These are phyloP conservation scores for Myxozyma neglecta DNA, from an alignment of 805 yeast species.

Conservation along the genomic window DNA sequence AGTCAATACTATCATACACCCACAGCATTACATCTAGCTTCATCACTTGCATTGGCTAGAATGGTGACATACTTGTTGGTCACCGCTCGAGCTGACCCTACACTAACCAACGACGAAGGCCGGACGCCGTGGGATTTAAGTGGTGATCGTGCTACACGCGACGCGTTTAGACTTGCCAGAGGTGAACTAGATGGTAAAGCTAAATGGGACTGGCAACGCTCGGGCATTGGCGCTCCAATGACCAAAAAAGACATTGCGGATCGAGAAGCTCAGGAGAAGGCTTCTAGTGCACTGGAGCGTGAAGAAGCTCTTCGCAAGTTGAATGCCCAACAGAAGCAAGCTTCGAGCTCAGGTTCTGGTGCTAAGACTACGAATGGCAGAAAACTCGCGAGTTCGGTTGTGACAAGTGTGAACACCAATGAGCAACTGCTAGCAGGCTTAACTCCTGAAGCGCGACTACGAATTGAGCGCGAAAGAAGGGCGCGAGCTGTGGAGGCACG, in stretches of 20 bases:
- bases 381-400: conserved; percentile 33
- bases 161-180: conserved; percentile 70
- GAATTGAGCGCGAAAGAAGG: conserved; percentile 87
- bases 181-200: conserved; percentile 61
- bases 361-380: not conserved
- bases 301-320: conserved; percentile 33
- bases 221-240: conserved; percentile 62
- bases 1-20: conserved; percentile 58
- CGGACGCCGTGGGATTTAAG: conserved; percentile 72
- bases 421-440: conserved; percentile 48
- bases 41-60: conserved; percentile 64
- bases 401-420: conserved; percentile 31
- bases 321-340: conserved; percentile 23
- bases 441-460: conserved; percentile 69
- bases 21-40: conserved; percentile 75
- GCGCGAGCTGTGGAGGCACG: conserved; percentile 97
- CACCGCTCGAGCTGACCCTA: conserved; percentile 69
- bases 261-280: conserved; percentile 30
- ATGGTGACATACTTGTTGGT: conserved; percentile 63
- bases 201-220: conserved; percentile 65
- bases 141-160: conserved; percentile 42
- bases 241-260: conserved; percentile 39
- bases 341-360: conserved; percentile 1
- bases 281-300: conserved; percentile 17
- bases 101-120: conserved; percentile 51